phyloP scores from a whole-genome alignment of 345 rosid genomes.

The Trapa bicornis region DNA sequence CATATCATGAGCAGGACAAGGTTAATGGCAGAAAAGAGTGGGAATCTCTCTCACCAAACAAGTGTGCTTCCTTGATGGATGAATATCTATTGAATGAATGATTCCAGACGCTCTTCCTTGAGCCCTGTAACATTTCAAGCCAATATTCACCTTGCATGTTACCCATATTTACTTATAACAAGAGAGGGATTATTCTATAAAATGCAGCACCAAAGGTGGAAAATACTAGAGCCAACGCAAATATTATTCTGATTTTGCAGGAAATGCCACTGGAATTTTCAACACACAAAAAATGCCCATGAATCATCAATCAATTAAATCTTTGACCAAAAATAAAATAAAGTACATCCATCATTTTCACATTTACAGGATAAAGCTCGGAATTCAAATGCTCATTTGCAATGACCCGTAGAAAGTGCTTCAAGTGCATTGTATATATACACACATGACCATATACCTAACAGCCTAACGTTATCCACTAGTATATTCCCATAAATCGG shows the following conservation, averaged over 20 bases:
- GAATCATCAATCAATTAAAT: background rate
- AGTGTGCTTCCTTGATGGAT: conserved; percentile 81
- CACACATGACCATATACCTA: background rate
- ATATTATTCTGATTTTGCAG: background rate
- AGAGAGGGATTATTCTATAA: background rate
- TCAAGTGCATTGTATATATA: background rate
- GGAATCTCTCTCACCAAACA: conserved; percentile 45
- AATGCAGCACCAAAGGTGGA: background rate
- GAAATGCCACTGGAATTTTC: background rate
- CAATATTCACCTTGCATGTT: background rate
- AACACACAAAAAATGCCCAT: background rate
- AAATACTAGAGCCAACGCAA: no score
- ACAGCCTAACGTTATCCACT: background rate
- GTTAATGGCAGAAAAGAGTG: background rate
- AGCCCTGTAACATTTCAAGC: conserved; percentile 30
- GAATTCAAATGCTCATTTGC: background rate
- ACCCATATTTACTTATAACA: background rate
- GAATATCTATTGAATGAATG: conserved; percentile 80
- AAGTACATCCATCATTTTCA: background rate
- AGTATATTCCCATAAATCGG: background rate
- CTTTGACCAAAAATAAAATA: background rate
- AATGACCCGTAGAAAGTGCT: background rate
- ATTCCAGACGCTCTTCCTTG: conserved; percentile 56
- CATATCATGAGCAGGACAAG: background rate
- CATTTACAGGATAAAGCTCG: background rate